Base-by-base conservation (phyloP, 257 asterid genomes). In the Hygrophila difformis region DNA sequence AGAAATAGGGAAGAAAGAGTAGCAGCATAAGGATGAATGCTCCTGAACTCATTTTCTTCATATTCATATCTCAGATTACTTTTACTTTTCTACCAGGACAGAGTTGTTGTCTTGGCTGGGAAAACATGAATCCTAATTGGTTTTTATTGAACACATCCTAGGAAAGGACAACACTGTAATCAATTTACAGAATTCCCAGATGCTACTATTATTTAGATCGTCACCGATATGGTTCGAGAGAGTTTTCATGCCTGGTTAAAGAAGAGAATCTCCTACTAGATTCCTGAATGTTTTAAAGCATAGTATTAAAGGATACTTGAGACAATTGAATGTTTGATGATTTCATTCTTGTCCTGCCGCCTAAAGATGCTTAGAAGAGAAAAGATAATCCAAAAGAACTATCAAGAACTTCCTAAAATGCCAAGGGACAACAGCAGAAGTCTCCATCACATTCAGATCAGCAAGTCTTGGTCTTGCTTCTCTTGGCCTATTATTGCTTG, bases 21-120 rank as follows among this genome's bases (percentile, higher is more conserved):
- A 52, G 12, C 17, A 46, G 7, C 26, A 44, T 3, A 37, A 46
- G 34, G 10, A 56, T 20, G 15, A 46, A 15, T 12, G 31, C 8
- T 2, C 21, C 29, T 20, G 23, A 28, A 21, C 22, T 45, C 11
- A 46, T 14, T 47, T 15, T 56, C 40, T 38, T 45, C 62, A 56
- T 56, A 6, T 33, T 9, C 8, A 3, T 33, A 39, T 10, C 44
- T 35, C 28, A 50, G 38, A 18, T 13, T 36, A 13, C 14, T 34
- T 38, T 15, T 10, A 33, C 5, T 48, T 14, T 16, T n/a, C n/a
- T n/a, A 10, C 24, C 42, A 17, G 4, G 19, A 20, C 18, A 17
- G 26, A 10, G 1, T 38, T 38, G 36, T 49, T 18, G 15, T 17
- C 31, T 45, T 15, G 6, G 35, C n/a, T 22, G 12, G 22, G 18